Base-by-base conservation (phyloP, 306 rosid genomes). In the Medicago arabica region DNA sequence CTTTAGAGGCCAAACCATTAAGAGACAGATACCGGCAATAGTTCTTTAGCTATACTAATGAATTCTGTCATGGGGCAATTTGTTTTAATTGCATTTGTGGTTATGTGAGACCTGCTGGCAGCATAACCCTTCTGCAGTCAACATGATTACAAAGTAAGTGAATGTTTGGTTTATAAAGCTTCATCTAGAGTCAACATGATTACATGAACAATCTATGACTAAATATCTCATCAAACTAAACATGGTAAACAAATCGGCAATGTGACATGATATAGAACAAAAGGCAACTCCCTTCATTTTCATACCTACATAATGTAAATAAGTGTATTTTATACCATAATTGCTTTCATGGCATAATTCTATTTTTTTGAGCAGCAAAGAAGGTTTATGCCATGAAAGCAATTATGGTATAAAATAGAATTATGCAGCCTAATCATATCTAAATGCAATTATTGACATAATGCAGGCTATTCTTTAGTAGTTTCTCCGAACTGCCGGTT, bases 61-160 rank as follows among this genome's bases (percentile, higher is more conserved):
- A 95, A 89, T 70, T 71, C 93, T 54, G 88, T 84, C 99, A 92
- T 92, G 14, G 92, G 85, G 66, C 99, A 90, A 87, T 90, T 90
- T n/a, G 97, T 92, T 86, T 95, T 92, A 38, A 95, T 83, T 67
- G 93, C 96, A 68, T 95, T 95, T 54, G 88, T 72, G 60, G 63
- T 74, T 75, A 95, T 92, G 84, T 95, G 98, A 18, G 99, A 95
- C 87, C 96, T 90, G 85, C 96, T 86, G 18, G 62, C 97, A 72
- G 88, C 93, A 88, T 83, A 92, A 31, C 93, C 99, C 81, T 86
- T 90, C 99, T 90, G 95, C 88, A 82, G 80, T 53, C 41, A 54
- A 72, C 55, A 78, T n/a, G 76, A 79, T 38, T 36, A n/a, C 31
- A 31, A 60, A 17, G 67, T 23, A 18, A 36, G 63, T 66, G 6